phyloP scores from a whole-genome alignment of 768 basidiomycete species.

The Neoboletus subvelutipes region DNA sequence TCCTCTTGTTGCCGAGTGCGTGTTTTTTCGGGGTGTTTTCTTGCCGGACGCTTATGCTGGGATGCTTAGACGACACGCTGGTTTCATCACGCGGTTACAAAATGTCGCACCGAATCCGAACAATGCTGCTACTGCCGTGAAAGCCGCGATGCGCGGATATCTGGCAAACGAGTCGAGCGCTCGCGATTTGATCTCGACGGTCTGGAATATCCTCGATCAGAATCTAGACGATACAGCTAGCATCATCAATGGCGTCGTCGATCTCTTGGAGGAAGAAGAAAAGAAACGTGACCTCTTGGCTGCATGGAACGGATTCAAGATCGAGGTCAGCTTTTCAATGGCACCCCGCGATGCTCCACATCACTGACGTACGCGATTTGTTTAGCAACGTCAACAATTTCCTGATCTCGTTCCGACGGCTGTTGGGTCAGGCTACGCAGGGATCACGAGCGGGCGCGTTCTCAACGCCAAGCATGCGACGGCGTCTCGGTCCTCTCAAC shows the following conservation, averaged over 20 bases:
- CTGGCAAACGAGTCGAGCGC: constrained; percentile 74
- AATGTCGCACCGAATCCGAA: constrained; percentile 55
- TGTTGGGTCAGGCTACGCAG: constrained; percentile 68
- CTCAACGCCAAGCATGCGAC: constrained; percentile 82
- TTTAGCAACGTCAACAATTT: constrained; percentile 81
- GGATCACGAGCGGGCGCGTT: constrained; percentile 78
- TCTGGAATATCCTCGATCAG: constrained; percentile 76
- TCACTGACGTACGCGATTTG: background rate
- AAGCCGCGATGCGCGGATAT: constrained; percentile 78
- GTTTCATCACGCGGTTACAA: constrained; percentile 64
- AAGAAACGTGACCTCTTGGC: constrained; percentile 74
- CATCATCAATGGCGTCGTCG: constrained; percentile 70
- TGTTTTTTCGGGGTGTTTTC: background rate
- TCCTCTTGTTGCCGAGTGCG: constrained; percentile 55
- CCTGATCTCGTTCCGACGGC: constrained; percentile 68
- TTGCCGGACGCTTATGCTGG: background rate
- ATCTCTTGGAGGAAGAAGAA: constrained; percentile 78
- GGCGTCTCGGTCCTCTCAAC: constrained; percentile 51
- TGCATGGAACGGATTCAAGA: constrained; percentile 82
- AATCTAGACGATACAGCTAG: constrained; percentile 73
- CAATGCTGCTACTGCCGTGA: constrained; percentile 59
- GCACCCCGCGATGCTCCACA: background rate
- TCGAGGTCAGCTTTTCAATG: constrained; percentile 66
- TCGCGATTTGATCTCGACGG: constrained; percentile 80
- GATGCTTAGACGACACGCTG: constrained; percentile 58